phyloP scores from a whole-genome alignment of 345 rosid genomes.

The Bruguiera gymnorhiza region DNA sequence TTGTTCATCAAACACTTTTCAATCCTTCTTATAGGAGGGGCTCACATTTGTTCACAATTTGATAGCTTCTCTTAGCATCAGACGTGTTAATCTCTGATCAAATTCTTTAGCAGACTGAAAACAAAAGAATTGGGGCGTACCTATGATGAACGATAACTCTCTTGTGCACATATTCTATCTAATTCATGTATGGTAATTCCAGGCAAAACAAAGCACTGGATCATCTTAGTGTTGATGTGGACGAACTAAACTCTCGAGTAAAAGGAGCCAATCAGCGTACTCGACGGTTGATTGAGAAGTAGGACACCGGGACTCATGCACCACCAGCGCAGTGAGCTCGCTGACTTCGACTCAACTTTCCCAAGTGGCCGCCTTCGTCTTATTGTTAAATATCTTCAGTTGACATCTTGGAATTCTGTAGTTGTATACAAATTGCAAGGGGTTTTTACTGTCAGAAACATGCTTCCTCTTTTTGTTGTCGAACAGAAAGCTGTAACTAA shows the following conservation, averaged over 20 bases:
- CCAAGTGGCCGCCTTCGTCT: not conserved
- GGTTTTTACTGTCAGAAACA: too few relatives aligned
- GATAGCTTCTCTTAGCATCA: too few relatives aligned
- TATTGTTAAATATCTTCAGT: not conserved
- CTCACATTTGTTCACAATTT: too few relatives aligned
- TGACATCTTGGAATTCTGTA: not conserved
- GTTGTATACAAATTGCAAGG: not conserved
- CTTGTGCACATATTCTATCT: not conserved
- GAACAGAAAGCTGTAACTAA: too few relatives aligned
- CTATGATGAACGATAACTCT: too few relatives aligned
- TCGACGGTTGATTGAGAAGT: constrained; percentile 24
- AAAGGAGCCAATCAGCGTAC: constrained; percentile 37
- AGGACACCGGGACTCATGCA: not conserved
- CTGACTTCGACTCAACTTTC: not conserved
- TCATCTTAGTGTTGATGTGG: constrained; percentile 30
- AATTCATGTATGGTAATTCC: not conserved
- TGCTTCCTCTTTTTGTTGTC: too few relatives aligned
- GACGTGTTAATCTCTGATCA: too few relatives aligned
- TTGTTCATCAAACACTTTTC: too few relatives aligned
- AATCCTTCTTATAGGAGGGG: too few relatives aligned
- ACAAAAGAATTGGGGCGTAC: too few relatives aligned
- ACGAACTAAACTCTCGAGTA: constrained; percentile 33
- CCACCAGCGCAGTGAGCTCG: not conserved
- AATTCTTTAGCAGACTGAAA: too few relatives aligned
- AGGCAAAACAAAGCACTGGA: constrained; percentile 34